Percentiles rank a stretch among this genome's conserved stretches.
phyloP scores from a whole-genome alignment of 371 early-diverging fungal species.

The Mortierella sp. region DNA sequence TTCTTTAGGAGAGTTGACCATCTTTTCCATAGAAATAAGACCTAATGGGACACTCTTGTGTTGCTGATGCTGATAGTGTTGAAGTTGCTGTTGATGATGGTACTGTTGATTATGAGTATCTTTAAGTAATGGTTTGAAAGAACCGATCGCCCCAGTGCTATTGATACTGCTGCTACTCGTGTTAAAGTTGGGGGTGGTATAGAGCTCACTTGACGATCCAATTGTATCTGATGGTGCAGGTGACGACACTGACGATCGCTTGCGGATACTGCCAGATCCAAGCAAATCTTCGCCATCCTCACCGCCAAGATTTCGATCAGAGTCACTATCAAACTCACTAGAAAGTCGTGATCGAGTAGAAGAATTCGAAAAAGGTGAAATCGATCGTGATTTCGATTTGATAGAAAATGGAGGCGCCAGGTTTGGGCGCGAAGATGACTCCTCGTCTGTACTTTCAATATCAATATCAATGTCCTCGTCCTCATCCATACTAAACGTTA shows the following conservation, averaged over 20 bases:
- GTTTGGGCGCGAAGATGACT: conserved; percentile 13
- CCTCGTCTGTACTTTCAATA: conserved; percentile 55
- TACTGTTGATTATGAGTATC: conserved; percentile 14
- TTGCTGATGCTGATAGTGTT: conserved; percentile 4
- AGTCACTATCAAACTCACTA: conserved; percentile 49
- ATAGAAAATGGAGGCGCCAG: conserved; percentile 20
- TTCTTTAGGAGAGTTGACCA: conserved; percentile 40
- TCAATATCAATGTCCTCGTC: conserved; percentile 63
- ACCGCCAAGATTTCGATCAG: conserved; percentile 22
- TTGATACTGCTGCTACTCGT: conserved; percentile 53
- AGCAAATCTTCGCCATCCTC: conserved; percentile 29
- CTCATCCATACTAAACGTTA: conserved; percentile 35
- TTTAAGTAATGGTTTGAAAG: conserved; percentile 36
- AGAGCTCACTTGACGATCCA: conserved; percentile 38
- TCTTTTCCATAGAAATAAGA: conserved; percentile 30
- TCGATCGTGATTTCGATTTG: conserved; percentile 47
- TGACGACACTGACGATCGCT: conserved; percentile 25
- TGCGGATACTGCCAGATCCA: conserved; percentile 15
- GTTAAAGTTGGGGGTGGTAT: conserved; percentile 44
- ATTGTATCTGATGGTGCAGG: conserved; percentile 35
- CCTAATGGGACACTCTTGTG: conserved; percentile 13
- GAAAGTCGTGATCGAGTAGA: conserved; percentile 45
- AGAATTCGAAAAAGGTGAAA: conserved; percentile 50
- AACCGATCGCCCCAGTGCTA: conserved; percentile 26
- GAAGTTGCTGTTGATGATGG: conserved; percentile 14